Evolutionary conservation across 768 basidiomycete species (phyloP), one percentile per base, ranked within the genome.

Genomic region (Saitozyma podzolica): DNA sequence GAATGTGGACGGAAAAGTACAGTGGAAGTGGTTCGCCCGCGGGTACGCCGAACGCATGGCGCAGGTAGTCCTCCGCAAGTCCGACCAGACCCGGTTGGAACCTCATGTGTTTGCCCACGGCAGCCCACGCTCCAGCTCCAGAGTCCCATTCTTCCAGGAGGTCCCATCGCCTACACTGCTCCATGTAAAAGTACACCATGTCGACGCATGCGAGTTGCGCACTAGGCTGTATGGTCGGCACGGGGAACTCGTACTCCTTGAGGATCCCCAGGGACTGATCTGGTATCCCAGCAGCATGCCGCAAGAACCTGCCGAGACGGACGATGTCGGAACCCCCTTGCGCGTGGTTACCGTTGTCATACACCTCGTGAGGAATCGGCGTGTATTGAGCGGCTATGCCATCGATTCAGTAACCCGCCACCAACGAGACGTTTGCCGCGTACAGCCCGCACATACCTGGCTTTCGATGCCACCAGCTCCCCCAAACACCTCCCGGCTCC

Each of bases 1-100:
- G 45, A 54, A 65, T 65, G 43, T 65, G 64, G 11, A 65, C 59
- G 3, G 59, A 59, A 43, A 65, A 45, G 29, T 51, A 65, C 59
- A 57, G 17, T 40, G 41, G 53, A 39, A 45, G 13, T 37, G 29
- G 61, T 13, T 20, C 54, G 20, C 40, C 53, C 19, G 37, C 29
- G 16, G 16, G 13, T 3, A 57, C 53, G 16, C 58, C 58, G 11
- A 64, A 53, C 14, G 55, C 59, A 29, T 58, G 43, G 47, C 58
- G 48, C 29, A 64, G 39, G 40, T 59, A 64, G 40, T 54, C 58
- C 58, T 64, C 52, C 17, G 58, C 63, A 48, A 64, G 48, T 29
- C 55, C 42, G 39, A 41, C 51, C 8, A 65, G 40, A 17, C 59
- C 64, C 48, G 40, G 41, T 29, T 48, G 55, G 47, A 65, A 61